Percentiles rank a stretch among this genome's conserved stretches.
Evolutionary conservation across 148 eudicot genomes (phyloP).

Genomic region (Agrostemma githago): DNA sequence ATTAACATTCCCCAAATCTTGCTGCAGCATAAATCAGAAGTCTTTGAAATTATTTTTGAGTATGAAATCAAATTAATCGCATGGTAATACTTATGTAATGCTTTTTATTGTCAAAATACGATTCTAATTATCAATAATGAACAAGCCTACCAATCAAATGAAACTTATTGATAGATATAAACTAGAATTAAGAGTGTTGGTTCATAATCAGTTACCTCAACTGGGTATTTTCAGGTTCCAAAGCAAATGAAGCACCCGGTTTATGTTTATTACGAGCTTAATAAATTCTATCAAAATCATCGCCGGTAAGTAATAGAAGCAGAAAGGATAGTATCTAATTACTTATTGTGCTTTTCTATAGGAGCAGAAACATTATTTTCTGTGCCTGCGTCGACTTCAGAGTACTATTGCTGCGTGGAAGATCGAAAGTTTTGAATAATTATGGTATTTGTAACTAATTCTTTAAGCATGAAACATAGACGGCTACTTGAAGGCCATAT

Average conservation of each 20-base stretch:
- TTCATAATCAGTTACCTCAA: background rate
- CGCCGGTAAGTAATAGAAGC: slow-evolving; percentile 37
- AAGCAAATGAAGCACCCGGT: slow-evolving; percentile 72
- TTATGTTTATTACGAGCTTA: slow-evolving; percentile 64
- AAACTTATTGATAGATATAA: background rate
- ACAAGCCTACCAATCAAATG: background rate
- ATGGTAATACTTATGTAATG: background rate
- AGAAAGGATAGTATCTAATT: background rate
- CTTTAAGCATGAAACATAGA: background rate
- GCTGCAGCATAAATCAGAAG: background rate
- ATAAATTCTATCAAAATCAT: slow-evolving; percentile 61
- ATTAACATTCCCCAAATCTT: background rate
- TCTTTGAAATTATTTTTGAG: background rate
- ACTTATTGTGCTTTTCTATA: slow-evolving; percentile 7
- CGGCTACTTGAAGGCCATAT: no score
- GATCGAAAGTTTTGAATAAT: background rate
- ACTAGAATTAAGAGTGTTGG: background rate
- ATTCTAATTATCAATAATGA: background rate
- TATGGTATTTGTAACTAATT: background rate
- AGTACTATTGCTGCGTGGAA: background rate
- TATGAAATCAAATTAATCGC: background rate
- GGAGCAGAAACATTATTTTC: background rate
- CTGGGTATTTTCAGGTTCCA: slow-evolving; percentile 50
- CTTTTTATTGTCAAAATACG: background rate
- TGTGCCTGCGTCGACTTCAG: background rate